A percentile compares a stretch with the other conserved stretches of the same genome.
These are phyloP conservation scores for Gnomoniopsis sp. DNA, from an alignment of 2,329 filamentous ascomycete genomes.

Conservation along the genomic window DNA sequence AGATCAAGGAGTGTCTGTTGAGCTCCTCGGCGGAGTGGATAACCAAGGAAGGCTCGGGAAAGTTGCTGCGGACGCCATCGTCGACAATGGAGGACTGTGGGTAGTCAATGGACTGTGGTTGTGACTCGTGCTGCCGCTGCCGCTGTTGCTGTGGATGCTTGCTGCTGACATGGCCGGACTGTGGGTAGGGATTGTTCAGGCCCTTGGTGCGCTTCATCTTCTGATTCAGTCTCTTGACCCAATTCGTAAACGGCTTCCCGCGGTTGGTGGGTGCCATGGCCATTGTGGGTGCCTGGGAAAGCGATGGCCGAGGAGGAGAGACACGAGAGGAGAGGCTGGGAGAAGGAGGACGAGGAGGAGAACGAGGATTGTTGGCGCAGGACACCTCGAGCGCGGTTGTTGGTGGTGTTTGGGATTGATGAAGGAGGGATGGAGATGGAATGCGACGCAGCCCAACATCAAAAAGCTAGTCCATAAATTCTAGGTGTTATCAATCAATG, in stretches of 20 bases:
- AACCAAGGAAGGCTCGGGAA: not conserved
- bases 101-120: conserved; percentile 15
- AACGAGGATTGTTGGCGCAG: too few species aligned
- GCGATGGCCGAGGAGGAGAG: conserved; percentile 1
- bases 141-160: conserved; percentile 6
- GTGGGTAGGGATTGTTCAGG: conserved; percentile 89
- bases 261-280: conserved; percentile 44
- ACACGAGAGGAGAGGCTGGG: not conserved
- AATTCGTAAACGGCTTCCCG: conserved; percentile 82
- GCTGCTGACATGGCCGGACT: conserved; percentile 60
- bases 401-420: conserved; percentile 21
- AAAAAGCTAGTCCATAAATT: not conserved
- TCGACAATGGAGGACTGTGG: conserved; percentile 18
- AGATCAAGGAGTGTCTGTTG: conserved; percentile 14
- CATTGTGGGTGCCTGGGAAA: conserved; percentile 6
- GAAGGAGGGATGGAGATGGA: conserved; percentile 2
- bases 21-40: conserved; percentile 18
- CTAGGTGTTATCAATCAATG: too few species aligned
- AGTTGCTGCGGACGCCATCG: conserved; percentile 20
- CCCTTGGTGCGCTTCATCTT: conserved; percentile 59
- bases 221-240: conserved; percentile 83
- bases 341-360: conserved; percentile 7
- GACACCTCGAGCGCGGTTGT: too few species aligned
- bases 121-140: not conserved
- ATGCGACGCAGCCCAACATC: not conserved